Evolutionary conservation across 495 filamentous ascomycete species (phyloP), one percentile per base, ranked within the genome.

Genomic region (Neurospora sp.): DNA sequence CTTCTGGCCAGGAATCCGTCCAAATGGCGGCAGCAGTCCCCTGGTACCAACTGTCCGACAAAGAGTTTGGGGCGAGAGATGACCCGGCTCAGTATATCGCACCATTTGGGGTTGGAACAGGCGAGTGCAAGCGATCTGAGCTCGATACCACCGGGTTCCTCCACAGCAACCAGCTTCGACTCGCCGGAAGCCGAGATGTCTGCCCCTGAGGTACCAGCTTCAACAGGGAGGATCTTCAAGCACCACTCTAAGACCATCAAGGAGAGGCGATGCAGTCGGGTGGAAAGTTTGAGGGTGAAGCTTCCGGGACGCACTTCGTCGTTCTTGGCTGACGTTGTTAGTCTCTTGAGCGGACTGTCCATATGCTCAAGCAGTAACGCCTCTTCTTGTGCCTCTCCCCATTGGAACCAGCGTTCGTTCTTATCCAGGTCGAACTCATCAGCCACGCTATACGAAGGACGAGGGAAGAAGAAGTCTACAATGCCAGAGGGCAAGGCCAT

Each of bases 231-330:
- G 0, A 62, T 62, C 2, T 62, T 62, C 54, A 62, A 62, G 27
- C 54, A 35, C 27, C 7, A 35, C 54, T 62, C 54, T 6, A 62
- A 62, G 27, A 62, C 54, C 6, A 62, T 62, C 54, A 62, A 62
- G 27, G 54, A 62, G 27, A 62, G 54, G 12, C 27, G 54, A 62
- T 35, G 54, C 54, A 62, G 27, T 62, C 54, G 54, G 27, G 54
- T 31, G 54, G 70, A 74, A 23, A 72, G 71, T 42, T 54, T 76
- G 4, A n/a, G 42, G 18, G 75, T 74, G 60, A 73, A 71, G 38
- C 72, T 73, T n/a, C 73, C 62, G 8, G 74, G 75, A 70, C 70
- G 70, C 23, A 74, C 75, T 12, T 74, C 75, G 11, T 76, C 75
- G 10, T 76, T 76, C 62, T 44, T 76, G 20, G 70, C 75, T 6